A percentile compares a stretch with the other conserved stretches of the same genome.
Conservation (phyloP, 257 asterid genomes). For the Henckelia pumila region DNA sequence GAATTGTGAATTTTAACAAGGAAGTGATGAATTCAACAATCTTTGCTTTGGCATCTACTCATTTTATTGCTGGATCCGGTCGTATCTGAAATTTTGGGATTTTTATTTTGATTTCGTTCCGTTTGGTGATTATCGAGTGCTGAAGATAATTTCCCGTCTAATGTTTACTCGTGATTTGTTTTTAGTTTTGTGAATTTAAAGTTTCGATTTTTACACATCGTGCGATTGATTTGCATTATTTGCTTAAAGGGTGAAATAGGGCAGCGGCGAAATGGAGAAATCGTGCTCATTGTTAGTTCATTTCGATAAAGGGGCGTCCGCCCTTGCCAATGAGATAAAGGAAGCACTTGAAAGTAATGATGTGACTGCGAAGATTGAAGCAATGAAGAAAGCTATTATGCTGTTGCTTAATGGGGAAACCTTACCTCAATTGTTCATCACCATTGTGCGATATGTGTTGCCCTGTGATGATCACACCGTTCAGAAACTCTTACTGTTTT, state of each 20-base stretch:
- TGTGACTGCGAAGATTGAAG: conserved; percentile 55
- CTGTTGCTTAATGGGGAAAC: not conserved
- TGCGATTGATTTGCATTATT: not conserved
- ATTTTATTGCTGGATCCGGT: not conserved
- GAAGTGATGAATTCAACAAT: not conserved
- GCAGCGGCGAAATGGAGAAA: conserved; percentile 58
- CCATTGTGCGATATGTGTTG: conserved; percentile 77
- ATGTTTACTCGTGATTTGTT: too few species aligned
- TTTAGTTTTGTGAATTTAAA: not conserved
- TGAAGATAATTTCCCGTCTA: not conserved
- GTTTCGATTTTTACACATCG: not conserved
- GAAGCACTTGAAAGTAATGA: conserved; percentile 89
- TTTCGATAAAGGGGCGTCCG: conserved; percentile 88
- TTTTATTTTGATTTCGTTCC: too few species aligned
- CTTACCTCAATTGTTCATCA: conserved; percentile 72
- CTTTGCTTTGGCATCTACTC: not conserved
- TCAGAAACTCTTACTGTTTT: conserved; percentile 69
- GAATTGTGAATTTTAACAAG: not conserved
- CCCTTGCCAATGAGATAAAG: conserved; percentile 88
- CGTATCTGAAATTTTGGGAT: not conserved
- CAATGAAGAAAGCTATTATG: not conserved
- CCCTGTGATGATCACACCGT: conserved; percentile 90
- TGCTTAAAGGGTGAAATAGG: not conserved
- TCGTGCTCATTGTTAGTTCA: conserved; percentile 76
- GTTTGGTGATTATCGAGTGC: not conserved